Base-by-base conservation (phyloP, 495 filamentous ascomycete species). In the Penicillium paxilli region DNA sequence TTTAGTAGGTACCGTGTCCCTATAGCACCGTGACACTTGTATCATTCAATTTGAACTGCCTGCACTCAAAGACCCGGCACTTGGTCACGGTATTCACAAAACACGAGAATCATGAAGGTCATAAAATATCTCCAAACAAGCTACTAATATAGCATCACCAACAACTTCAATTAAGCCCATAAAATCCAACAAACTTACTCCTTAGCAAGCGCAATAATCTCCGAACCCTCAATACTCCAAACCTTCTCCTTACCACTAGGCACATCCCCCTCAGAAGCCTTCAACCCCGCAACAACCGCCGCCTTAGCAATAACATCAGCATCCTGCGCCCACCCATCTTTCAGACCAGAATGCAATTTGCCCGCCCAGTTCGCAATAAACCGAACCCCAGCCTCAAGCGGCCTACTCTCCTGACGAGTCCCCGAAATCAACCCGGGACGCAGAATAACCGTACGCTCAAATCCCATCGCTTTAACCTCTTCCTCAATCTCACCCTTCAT, bases 401-500 rank as follows among this genome's bases (percentile, higher is more conserved):
- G 59, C 44, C 88, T 76, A 35, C 71, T 71, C 49, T 83, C 80
- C 53, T 87, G 79, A 33, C 91, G 76, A 9, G 78, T 63, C 10
- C 90, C 91, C n/a, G 88, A 57, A 58, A 96, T 86, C 54, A 91
- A 44, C 1, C 89, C 91, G 9, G 91, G 91, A 16, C 83, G 76
- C 42, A 96, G 42, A 30, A 96, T 85, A 25, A 92, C 82, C 9
- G 82, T 85, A 46, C 85, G 80, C 35, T 89, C 85, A 60, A 96
- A 96, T 0, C 76, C 87, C 19, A 92, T 66, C 20, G 62, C 77
- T 65, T 84, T 81, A 25, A 92, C 76, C n/a, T 84, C 78, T 25
- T 92, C 86, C 62, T 96, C 91, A 28, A 92, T 80, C 61, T 91
- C 87, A 11, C 77, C 79, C 75, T 96, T 96, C 87, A 95, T 92